Evolutionary conservation across 2,329 filamentous ascomycete genomes (phyloP), one percentile per base, ranked within the genome.

Genomic region (Thelonectria rubi): DNA sequence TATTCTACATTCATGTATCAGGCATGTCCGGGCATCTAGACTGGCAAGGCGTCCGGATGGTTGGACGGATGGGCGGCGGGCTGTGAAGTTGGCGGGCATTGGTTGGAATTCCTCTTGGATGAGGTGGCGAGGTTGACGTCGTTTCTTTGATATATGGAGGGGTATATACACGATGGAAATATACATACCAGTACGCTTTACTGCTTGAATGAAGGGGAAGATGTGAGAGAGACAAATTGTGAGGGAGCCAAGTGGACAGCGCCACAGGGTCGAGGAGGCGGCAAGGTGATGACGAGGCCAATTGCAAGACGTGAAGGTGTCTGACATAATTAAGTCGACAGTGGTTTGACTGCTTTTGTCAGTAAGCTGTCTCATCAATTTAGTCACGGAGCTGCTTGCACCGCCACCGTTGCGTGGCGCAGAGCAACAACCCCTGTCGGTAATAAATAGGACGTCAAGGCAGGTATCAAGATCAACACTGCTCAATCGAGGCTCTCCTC

Each of bases 21-120:
- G 56, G 51, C 47, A 58, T 56, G 55, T 64, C 50, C 30, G 53
- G 60, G 65, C 65, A 71, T 72, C 55, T 72, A 71, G 65, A 72
- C 62, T 66, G 48, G 60, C 57, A 55, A 54, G 69, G 69, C 68
- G 69, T 69, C 66, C 61, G 48, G 58, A 51, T 53, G 66, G 49
- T 34, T 52, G 46, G 32, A 52, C 11, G 34, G 34, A 8, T 10
- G 37, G 37, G 40, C 14, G 49, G 47, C 24, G 37, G 43, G 26
- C 24, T 24, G 14, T 40, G 5, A 30, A 14, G 49, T 34, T 24
- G 39, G 34, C 21, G 47, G 53, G 46, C 32, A 55, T 63, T 60
- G 45, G 55, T 32, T 30, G 26, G 26, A 8, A 34, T 54, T 47
- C 32, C 40, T 30, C 51, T 64, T 55, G 60, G 45, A 45, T 18